Conservation (phyloP, 2,329 filamentous ascomycete species). For the Chrysoporthe cubensis region DNA sequence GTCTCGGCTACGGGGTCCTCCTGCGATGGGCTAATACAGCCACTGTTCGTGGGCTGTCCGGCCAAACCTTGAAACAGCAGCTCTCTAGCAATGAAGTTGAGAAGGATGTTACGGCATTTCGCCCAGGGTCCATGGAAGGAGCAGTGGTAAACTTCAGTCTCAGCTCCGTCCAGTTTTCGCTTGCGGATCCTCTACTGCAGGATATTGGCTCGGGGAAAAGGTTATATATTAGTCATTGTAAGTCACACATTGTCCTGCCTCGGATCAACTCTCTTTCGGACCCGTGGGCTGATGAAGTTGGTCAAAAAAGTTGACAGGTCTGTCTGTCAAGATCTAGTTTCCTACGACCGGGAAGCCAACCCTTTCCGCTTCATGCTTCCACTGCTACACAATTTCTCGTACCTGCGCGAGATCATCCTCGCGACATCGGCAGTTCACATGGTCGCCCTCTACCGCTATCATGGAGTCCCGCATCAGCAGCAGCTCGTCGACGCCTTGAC, state of each 20-base stretch:
- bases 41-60: slow-evolving; percentile 52
- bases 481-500: slow-evolving; percentile 49
- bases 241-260: slow-evolving; percentile 31
- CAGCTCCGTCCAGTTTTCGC: background rate
- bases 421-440: slow-evolving; percentile 54
- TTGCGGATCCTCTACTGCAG: slow-evolving; percentile 58
- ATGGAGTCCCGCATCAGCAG: slow-evolving; percentile 32
- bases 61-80: background rate
- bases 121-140: background rate
- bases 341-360: slow-evolving; percentile 47
- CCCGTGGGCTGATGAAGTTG: background rate
- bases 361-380: slow-evolving; percentile 52
- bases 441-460: slow-evolving; percentile 45
- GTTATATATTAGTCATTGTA: slow-evolving; percentile 57
- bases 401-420: slow-evolving; percentile 52
- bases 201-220: slow-evolving; percentile 52
- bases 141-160: background rate
- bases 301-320: slow-evolving; percentile 47
- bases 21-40: slow-evolving; percentile 63
- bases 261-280: too few species aligned
- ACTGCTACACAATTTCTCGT: slow-evolving; percentile 45
- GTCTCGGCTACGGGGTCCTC: slow-evolving; percentile 64
- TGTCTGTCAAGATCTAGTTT: slow-evolving; percentile 58
- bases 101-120: background rate
- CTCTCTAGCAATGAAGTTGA: background rate